These are phyloP conservation scores for Hirschioporus abietinus DNA, from an alignment of 768 basidiomycete species.

Conservation along the genomic window DNA sequence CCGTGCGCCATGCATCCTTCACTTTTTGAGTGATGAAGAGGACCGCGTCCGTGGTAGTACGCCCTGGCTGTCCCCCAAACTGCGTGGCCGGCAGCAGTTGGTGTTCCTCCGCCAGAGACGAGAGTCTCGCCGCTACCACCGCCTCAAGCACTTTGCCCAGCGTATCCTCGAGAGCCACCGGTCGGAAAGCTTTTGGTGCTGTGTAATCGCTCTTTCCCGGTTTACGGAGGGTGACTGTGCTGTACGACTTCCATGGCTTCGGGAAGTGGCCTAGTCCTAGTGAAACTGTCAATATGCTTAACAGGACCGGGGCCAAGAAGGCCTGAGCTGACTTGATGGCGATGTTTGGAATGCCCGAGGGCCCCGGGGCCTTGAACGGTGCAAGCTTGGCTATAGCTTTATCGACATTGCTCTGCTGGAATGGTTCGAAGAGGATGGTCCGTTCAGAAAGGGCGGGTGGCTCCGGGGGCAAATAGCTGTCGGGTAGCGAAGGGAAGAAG, in stretches of 20 bases:
- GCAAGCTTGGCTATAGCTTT: not conserved
- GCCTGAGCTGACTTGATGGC: constrained; percentile 25
- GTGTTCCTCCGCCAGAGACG: constrained; percentile 22
- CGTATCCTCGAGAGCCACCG: constrained; percentile 31
- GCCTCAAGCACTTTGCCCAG: constrained; percentile 25
- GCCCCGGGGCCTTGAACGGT: too few species aligned
- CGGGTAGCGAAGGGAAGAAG: too few species aligned
- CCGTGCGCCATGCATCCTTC: constrained; percentile 22
- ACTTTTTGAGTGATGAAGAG: constrained; percentile 14
- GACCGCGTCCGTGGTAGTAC: constrained; percentile 32
- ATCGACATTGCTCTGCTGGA: not conserved
- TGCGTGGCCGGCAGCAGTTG: constrained; percentile 29
- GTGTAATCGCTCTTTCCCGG: too few species aligned
- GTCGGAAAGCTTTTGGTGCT: constrained; percentile 30
- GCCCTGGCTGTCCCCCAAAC: constrained; percentile 34
- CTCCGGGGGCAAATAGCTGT: not conserved
- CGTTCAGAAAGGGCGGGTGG: not conserved
- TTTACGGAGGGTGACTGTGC: constrained; percentile 29
- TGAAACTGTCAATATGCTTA: constrained; percentile 23
- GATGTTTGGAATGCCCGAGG: constrained; percentile 27
- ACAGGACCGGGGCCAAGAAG: constrained; percentile 21
- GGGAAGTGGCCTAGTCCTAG: constrained; percentile 25
- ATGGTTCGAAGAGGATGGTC: not conserved
- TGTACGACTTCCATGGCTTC: constrained; percentile 23
- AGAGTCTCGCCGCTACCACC: constrained; percentile 20